Evolutionary conservation across 2,329 filamentous ascomycete species (phyloP).

Genomic region (Fusarium sp.): DNA sequence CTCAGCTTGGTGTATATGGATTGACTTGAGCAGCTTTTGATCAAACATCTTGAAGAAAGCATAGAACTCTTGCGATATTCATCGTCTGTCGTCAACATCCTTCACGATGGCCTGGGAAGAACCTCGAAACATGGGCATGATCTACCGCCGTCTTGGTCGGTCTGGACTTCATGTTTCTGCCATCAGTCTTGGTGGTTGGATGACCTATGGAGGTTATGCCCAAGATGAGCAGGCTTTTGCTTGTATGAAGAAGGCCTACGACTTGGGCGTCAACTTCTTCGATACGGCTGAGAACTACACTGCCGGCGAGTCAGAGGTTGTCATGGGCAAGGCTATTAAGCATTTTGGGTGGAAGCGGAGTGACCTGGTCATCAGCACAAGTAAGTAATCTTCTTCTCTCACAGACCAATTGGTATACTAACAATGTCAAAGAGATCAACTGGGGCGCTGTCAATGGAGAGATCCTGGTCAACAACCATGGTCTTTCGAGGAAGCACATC

Average conservation of each 20-base stretch:
- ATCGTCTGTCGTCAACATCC: slow-evolving; percentile 9
- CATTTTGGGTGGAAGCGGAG: slow-evolving; percentile 71
- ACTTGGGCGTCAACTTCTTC: slow-evolving; percentile 72
- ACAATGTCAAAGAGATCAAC: slow-evolving; percentile 63
- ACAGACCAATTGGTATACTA: not conserved
- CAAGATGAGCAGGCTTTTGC: slow-evolving; percentile 70
- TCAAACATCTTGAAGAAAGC: not conserved
- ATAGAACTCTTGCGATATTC: not conserved
- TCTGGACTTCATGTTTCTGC: slow-evolving; percentile 76
- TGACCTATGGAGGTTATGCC: slow-evolving; percentile 77
- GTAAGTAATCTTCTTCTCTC: slow-evolving; percentile 41
- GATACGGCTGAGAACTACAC: slow-evolving; percentile 71
- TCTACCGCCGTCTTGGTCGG: slow-evolving; percentile 56
- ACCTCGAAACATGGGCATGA: slow-evolving; percentile 58
- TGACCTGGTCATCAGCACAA: slow-evolving; percentile 70
- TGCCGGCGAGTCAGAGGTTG: slow-evolving; percentile 72
- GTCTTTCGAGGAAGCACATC: slow-evolving; percentile 76
- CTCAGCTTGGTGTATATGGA: not conserved
- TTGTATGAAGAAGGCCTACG: slow-evolving; percentile 72
- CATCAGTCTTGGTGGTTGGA: slow-evolving; percentile 73
- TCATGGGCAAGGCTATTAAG: slow-evolving; percentile 72
- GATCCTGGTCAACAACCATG: slow-evolving; percentile 73
- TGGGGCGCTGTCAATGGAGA: slow-evolving; percentile 72
- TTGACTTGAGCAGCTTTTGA: not conserved
- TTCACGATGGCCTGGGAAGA: slow-evolving; percentile 56